Evolutionary conservation across 495 filamentous ascomycete species (phyloP).

Genomic region (Sphaerosporella brunnea): DNA sequence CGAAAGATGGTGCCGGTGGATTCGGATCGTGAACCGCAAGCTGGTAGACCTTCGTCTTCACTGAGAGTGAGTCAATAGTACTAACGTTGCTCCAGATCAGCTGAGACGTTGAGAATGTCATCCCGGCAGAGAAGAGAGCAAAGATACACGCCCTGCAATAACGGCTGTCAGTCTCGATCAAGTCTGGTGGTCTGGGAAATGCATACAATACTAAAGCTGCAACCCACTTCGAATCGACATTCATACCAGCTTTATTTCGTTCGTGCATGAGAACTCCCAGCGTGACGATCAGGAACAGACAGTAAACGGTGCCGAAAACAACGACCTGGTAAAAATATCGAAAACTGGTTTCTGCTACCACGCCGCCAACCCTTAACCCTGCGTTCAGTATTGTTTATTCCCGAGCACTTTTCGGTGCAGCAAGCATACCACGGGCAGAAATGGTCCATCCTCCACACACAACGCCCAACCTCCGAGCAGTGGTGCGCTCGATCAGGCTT

Average conservation of each 20-base stretch:
- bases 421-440: slow-evolving; percentile 81
- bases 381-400: too few relatives aligned
- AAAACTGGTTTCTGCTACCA: slow-evolving; percentile 66
- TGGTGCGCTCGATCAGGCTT: slow-evolving; percentile 77
- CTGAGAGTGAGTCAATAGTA: slow-evolving; percentile 60
- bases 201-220: slow-evolving; percentile 10
- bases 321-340: slow-evolving; percentile 86
- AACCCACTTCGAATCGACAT: slow-evolving; percentile 17
- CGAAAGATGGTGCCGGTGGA: slow-evolving; percentile 23
- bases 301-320: slow-evolving; percentile 50
- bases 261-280: slow-evolving; percentile 36
- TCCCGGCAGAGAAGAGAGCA: slow-evolving; percentile 52
- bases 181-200: too few relatives aligned
- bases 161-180: too few relatives aligned
- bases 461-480: slow-evolving; percentile 60
- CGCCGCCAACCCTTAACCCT: slow-evolving; percentile 54
- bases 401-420: too few relatives aligned
- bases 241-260: slow-evolving; percentile 8
- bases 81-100: slow-evolving; percentile 55
- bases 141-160: slow-evolving; percentile 41
- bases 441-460: slow-evolving; percentile 79
- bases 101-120: slow-evolving; percentile 52
- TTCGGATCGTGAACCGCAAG: slow-evolving; percentile 59
- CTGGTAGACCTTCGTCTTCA: slow-evolving; percentile 43
- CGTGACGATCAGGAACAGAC: slow-evolving; percentile 42